Evolutionary conservation across 352 stramenopile genomes (phyloP), one percentile per base, ranked within the genome.

Genomic region (Phytophthora pinifolia): DNA sequence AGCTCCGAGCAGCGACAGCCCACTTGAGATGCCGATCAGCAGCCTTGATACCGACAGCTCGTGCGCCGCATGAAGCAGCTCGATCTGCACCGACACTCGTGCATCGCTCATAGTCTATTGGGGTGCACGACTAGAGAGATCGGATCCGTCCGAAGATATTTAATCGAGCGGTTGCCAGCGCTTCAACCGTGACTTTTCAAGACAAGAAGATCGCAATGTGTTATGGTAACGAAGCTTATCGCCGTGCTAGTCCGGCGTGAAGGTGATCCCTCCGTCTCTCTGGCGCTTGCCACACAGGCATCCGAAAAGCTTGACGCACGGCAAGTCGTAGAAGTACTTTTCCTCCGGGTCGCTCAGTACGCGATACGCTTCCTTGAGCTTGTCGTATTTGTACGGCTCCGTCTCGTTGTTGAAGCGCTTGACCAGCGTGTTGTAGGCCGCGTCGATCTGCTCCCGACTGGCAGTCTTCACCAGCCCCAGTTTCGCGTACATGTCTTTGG

Each of bases 381-480:
- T 93, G 32, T 88, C 83, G 50, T 92, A 93, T 52, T 93, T 93
- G 44, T 86, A 69, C 25, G 83, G 79, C 49, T 93, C 80, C 1
- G 83, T 92, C 52, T 86, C 81, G 46, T 93, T 93, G 62, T 93
- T 93, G 59, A 88, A 93, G 13, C 83, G 76, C 62, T 89, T 90
- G 14, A 93, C 80, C 29, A 89, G 72, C 0, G 62, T 77, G 55
- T 93, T 90, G 68, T 93, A 93, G 1, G 83, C 80, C 10, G 73
- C 67, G 52, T 93, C 80, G 44, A 93, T 93, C 52, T 93, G 76
- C 31, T 89, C 80, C 8, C 67, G 71, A 9, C 64, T 75, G 14
- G 83, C 83, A 12, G 66, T 83, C 30, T 83, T 87, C 41, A 91
- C 77, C 25, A 93, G 67, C 20, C 83, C 81, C 10, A 93, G 74